Evolutionary conservation across 352 stramenopile genomes (phyloP), one percentile per base, ranked within the genome.

Genomic region (Globisporangium alternatum): DNA sequence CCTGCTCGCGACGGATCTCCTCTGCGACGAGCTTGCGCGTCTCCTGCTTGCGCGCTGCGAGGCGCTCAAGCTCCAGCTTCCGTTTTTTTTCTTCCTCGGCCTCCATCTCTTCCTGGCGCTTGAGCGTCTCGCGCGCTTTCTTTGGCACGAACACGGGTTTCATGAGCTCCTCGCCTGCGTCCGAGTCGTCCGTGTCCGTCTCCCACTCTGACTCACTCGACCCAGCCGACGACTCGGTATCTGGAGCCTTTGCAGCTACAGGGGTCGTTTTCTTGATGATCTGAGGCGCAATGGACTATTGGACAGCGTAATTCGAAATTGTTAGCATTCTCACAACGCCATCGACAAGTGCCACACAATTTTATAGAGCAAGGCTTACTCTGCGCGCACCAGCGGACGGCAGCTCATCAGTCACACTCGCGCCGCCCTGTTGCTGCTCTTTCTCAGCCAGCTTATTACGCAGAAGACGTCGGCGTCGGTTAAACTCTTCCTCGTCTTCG

Each of bases 91-190:
- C 78, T 56, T 91, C 86, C 69, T 96, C 81, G 1, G 77, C 80
- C 22, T 83, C 84, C 33, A 92, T 68, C 55, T 95, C 80, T 65
- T 96, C 88, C 61, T 96, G 74, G 5, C 77, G 69, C 63, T 86
- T 89, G 62, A 96, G 80, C 33, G 89, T 97, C 56, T 86, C 84
- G 35, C 91, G 87, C 31, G 86, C 86, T 44, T 89, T 88, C 67
- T 97, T 97, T 0, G 93, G 93, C 25, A 98, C 82, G 65, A 97
- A 98, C 17, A 97, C 80, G 5, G 93, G 93, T 66, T 97, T 97
- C 76, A 97, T 88, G 17, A 97, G 67, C 66, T 82, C 69, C 52
- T 93, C 81, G 10, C 71, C 80, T 28, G 75, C 74, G 13, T 91
- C 83, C 15, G 84, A 93, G 4, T 90, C 79, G 57, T 91, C 80